Evolutionary conservation across 495 filamentous ascomycete genomes (phyloP), one percentile per base, ranked within the genome.

Genomic region (Parachaetomium inaequale): DNA sequence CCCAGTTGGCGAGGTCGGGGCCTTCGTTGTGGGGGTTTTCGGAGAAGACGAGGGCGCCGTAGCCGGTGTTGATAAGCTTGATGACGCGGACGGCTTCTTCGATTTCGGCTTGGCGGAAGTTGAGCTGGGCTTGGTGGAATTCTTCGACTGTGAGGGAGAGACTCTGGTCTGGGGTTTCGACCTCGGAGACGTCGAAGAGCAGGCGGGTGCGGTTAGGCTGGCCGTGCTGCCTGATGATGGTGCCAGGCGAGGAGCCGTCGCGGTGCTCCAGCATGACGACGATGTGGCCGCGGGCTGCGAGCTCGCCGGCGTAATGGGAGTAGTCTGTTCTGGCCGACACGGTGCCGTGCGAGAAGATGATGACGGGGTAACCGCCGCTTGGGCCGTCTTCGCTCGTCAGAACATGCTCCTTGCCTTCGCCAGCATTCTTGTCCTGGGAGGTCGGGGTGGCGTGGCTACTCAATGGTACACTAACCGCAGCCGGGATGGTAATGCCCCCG

Each of bases 321-420:
- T 84, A 84, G 55, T 78, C 75, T 15, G 79, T 83, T 31, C 78
- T 69, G 28, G 75, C 77, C 2, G 76, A 76, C 7, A 78, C 81
- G 64, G 79, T 82, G 38, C 81, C 82, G 58, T 84, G 82, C 3
- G 77, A 81, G 64, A 85, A 84, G 42, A 85, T 71, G 26, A 83
- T 70, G 45, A 81, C 68, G 6, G 80, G 81, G 51, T 76, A 74
- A 0, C 65, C 71, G 29, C 19, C 52, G 12, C 1, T 21, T 7
- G 34, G 53, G 14, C 57, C 62, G 32, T 49, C 40, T 7, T 67
- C 60, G n/a, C 63, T 62, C 6, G 58, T 36, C 7, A 63, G 56
- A 26, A 71, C 62, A 36, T 71, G 61, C 54, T 72, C 45, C 7
- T 62, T 23, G 14, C 49, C 60, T 12, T 56, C 53, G 7, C 12